phyloP scores from a whole-genome alignment of 176 grass and related monocot genomes.

The Oryza rufipogon region DNA sequence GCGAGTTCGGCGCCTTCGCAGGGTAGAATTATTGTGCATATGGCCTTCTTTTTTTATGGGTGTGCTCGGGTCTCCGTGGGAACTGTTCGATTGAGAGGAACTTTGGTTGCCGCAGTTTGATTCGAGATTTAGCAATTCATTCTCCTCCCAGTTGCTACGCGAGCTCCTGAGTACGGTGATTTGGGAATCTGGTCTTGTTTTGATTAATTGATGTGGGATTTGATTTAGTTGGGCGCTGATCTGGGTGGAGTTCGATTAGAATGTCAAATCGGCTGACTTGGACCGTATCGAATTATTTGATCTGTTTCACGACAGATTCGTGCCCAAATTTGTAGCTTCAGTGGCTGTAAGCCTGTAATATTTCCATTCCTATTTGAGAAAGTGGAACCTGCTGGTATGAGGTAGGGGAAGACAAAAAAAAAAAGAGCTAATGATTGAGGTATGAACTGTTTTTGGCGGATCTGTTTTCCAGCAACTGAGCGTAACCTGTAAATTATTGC shows the following conservation, averaged over 20 bases:
- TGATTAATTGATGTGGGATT: conserved; percentile 12
- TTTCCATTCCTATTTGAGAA: not conserved
- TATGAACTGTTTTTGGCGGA: not conserved
- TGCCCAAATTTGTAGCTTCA: not conserved
- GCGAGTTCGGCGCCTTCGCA: not conserved
- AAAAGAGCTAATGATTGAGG: not conserved
- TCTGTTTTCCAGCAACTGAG: not conserved
- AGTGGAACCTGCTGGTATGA: not conserved
- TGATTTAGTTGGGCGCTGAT: conserved; percentile 18
- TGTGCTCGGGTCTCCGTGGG: not conserved
- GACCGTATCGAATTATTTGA: not conserved
- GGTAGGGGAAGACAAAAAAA: too few species aligned
- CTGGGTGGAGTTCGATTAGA: not conserved
- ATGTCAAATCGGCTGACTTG: not conserved
- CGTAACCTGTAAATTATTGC: not conserved
- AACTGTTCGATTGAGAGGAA: conserved; percentile 33
- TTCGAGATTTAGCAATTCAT: conserved; percentile 17
- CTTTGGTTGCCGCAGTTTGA: not conserved
- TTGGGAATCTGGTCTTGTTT: not conserved
- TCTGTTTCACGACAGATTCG: not conserved
- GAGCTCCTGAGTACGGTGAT: not conserved
- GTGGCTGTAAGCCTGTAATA: not conserved
- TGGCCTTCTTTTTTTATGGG: not conserved
- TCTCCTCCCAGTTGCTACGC: not conserved
- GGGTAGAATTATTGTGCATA: not conserved